phyloP scores from a whole-genome alignment of 179 eudicot genomes.

The Spinacia oleracea region DNA sequence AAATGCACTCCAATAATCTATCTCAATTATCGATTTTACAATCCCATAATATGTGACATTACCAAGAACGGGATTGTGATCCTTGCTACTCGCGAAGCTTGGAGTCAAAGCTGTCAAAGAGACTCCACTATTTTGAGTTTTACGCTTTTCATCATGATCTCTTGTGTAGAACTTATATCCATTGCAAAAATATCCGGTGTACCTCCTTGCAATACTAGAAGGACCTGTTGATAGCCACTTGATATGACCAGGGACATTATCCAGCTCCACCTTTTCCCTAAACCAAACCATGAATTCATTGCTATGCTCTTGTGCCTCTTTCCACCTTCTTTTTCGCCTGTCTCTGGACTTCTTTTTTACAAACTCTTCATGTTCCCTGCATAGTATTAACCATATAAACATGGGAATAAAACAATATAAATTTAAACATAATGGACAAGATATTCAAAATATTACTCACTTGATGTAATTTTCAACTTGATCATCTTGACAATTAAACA shows the following conservation, averaged over 20 bases:
- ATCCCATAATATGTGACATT: not conserved
- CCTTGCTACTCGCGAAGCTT: not conserved
- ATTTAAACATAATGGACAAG: not conserved
- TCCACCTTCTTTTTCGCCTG: too few relatives aligned
- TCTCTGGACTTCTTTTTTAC: not conserved
- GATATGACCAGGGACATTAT: not conserved
- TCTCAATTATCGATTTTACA: not conserved
- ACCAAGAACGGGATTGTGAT: not conserved
- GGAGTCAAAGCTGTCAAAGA: not conserved
- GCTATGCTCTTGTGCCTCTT: not conserved
- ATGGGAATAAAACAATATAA: too few relatives aligned
- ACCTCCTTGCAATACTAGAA: not conserved
- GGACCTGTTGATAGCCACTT: slow-evolving; percentile 1
- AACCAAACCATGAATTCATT: too few relatives aligned
- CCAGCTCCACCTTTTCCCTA: too few relatives aligned
- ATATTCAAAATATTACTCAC: not conserved
- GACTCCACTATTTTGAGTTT: not conserved
- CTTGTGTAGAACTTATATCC: not conserved
- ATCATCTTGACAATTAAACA: too few relatives aligned
- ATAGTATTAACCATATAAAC: not conserved
- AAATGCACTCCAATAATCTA: too few relatives aligned
- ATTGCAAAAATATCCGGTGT: not conserved
- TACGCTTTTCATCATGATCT: not conserved
- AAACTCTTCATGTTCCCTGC: not conserved
- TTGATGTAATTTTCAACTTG: not conserved